Evolutionary conservation across 1,284 basidiomycete species (phyloP).

Genomic region (Melampsora americana): DNA sequence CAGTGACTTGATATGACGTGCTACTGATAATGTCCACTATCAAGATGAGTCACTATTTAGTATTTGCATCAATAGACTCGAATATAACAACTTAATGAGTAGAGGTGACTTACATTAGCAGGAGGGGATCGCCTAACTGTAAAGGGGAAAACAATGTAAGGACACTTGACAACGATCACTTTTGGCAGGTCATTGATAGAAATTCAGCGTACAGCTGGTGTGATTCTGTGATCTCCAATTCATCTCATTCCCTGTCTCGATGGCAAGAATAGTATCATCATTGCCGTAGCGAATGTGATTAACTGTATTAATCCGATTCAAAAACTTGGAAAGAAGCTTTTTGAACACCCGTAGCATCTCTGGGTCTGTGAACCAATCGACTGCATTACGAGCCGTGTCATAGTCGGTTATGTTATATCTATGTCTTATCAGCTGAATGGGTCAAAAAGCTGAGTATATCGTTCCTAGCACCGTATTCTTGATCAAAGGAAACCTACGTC

Average conservation of each 20-base stretch:
- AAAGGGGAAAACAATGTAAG: neutral
- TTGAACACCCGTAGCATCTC: slow-evolving; percentile 27
- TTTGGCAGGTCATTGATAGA: neutral
- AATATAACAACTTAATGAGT: neutral
- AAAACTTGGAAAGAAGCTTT: slow-evolving; percentile 30
- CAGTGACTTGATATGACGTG: slow-evolving; percentile 32
- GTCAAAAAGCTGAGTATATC: too few relatives aligned
- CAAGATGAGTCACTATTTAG: neutral
- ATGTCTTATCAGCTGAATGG: slow-evolving; percentile 34
- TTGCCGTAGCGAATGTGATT: slow-evolving; percentile 30
- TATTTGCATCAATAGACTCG: too few relatives aligned
- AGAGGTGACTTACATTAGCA: slow-evolving; percentile 12
- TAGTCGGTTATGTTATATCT: slow-evolving; percentile 31
- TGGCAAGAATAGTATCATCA: slow-evolving; percentile 35
- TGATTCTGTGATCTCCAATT: slow-evolving; percentile 21
- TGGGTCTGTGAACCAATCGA: slow-evolving; percentile 39
- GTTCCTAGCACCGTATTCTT: neutral
- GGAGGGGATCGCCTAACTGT: slow-evolving; percentile 20
- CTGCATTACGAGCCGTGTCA: neutral
- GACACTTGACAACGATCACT: neutral
- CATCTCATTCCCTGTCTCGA: slow-evolving; percentile 42
- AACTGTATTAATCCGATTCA: slow-evolving; percentile 34
- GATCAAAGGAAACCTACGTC: slow-evolving; percentile 6
- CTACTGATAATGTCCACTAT: slow-evolving; percentile 41
- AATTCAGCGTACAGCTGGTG: slow-evolving; percentile 13